Evolutionary conservation across 2,329 filamentous ascomycete species (phyloP).

Genomic region (Scedosporium dehoogii): DNA sequence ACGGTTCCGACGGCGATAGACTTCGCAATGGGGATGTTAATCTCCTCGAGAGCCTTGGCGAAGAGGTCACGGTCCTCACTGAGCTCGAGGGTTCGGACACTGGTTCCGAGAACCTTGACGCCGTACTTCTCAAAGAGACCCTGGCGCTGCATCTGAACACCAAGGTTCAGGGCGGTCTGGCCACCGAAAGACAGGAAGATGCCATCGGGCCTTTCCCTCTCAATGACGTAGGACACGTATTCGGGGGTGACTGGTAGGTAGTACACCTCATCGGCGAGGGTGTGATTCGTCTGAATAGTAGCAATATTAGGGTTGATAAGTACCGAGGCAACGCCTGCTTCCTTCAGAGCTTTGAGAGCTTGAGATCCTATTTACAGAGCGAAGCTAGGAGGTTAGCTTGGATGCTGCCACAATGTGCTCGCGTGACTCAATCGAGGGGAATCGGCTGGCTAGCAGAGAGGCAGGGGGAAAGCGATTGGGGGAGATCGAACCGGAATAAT

Average conservation of each 20-base stretch:
- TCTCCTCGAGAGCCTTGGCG: slow-evolving; percentile 90
- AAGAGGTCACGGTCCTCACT: slow-evolving; percentile 87
- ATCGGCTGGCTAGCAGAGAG: background rate
- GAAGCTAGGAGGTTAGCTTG: slow-evolving; percentile 5
- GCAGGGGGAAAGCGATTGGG: background rate
- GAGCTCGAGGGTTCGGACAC: slow-evolving; percentile 85
- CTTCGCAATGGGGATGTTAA: slow-evolving; percentile 93
- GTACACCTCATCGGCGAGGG: slow-evolving; percentile 93
- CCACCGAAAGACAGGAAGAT: slow-evolving; percentile 97
- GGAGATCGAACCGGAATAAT: slow-evolving; percentile 76
- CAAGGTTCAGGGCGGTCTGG: slow-evolving; percentile 92
- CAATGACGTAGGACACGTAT: slow-evolving; percentile 96
- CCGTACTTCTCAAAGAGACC: slow-evolving; percentile 92
- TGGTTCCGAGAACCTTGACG: slow-evolving; percentile 91
- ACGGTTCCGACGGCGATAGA: slow-evolving; percentile 87
- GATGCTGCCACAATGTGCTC: slow-evolving; percentile 13
- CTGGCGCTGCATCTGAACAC: slow-evolving; percentile 94
- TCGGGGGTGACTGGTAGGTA: slow-evolving; percentile 96
- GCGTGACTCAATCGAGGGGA: background rate
- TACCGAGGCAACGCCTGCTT: slow-evolving; percentile 83
- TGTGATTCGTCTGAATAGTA: slow-evolving; percentile 95
- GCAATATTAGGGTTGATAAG: slow-evolving; percentile 98
- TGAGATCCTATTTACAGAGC: slow-evolving; percentile 60
- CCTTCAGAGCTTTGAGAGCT: slow-evolving; percentile 92
- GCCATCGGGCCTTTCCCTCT: slow-evolving; percentile 89